Conservation (phyloP, 139 green algal genomes). For the Picochlorum sp. region DNA sequence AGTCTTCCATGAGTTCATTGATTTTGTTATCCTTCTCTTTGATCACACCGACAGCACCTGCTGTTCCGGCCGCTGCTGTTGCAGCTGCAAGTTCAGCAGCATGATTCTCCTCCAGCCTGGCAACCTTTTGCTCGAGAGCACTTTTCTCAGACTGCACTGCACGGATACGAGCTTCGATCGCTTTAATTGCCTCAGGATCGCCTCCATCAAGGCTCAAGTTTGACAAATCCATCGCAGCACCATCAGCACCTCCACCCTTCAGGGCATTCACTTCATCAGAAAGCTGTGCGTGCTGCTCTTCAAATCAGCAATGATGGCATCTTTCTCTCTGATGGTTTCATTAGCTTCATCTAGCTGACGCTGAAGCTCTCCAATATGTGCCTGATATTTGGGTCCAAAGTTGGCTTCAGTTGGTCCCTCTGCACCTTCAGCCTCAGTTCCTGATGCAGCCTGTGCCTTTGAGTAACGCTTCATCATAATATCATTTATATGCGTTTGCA, state of each 20-base stretch:
- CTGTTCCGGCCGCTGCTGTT: slow-evolving; percentile 19
- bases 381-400: slow-evolving; percentile 81
- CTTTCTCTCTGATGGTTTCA: slow-evolving; percentile 34
- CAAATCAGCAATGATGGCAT: slow-evolving; percentile 40
- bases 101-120: slow-evolving; percentile 56
- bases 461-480: slow-evolving; percentile 92
- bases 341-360: slow-evolving; percentile 60
- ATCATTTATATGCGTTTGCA: slow-evolving; percentile 99
- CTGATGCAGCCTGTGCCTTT: slow-evolving; percentile 36
- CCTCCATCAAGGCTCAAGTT: slow-evolving; percentile 18
- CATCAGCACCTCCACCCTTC: slow-evolving; percentile 10
- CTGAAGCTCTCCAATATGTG: slow-evolving; percentile 72
- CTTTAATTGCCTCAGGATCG: slow-evolving; percentile 38
- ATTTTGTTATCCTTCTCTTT: slow-evolving; percentile 67
- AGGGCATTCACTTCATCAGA: slow-evolving; percentile 42
- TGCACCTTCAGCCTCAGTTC: slow-evolving; percentile 11
- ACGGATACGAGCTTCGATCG: slow-evolving; percentile 37
- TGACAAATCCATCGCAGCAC: slow-evolving; percentile 5
- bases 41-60: slow-evolving; percentile 15
- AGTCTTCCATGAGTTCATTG: slow-evolving; percentile 69
- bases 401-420: slow-evolving; percentile 26
- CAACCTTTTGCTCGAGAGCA: slow-evolving; percentile 75
- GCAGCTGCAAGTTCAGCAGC: slow-evolving; percentile 34
- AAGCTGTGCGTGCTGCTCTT: slow-evolving; percentile 41
- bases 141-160: slow-evolving; percentile 16